Evolutionary conservation across 768 basidiomycete species (phyloP), one percentile per base, ranked within the genome.

Genomic region (Macrocybe gigantea): DNA sequence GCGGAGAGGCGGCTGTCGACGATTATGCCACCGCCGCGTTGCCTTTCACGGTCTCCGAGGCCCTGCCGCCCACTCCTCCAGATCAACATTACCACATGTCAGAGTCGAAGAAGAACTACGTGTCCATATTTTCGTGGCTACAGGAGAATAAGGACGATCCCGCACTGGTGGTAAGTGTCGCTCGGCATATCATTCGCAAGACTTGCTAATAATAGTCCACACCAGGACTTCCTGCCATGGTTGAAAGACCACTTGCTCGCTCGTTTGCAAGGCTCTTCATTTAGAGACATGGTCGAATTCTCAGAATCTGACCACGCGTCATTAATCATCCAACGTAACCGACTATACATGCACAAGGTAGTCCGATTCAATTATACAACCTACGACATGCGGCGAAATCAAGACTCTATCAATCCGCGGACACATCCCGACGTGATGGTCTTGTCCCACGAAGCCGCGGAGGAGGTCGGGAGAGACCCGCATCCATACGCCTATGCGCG

Each of bases 361-460:
- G 10, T 73, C 2, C 64, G 62, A 9, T 41, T 71, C 41, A 64
- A 69, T 55, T 71, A 69, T 46, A 71, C 67, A 0, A 67, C 67
- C 7, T 74, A 72, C 52, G 64, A 72, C 49, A 38, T 67, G 11
- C 60, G 59, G 2, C 57, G 62, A 0, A 38, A 53, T 5, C 67
- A 71, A 49, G 71, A 75, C 41, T 38, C 53, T 0, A 51, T 74
- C 33, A 68, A 71, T 38, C 56, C 61, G 5, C 22, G 45, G 0
- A 64, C 55, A 0, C 57, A 66, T 6, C 33, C 60, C 0, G 57
- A 73, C 13, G 40, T 74, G 5, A 67, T 60, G 52, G 48, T 58
- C 2, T 47, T 41, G 0, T 54, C 53, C 38, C 42, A 8, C 31
- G 48, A 58, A 0, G 51, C 36, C 0, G 45, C n/a, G 0, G 48